These are phyloP conservation scores for Colletotrichum sp. DNA, from an alignment of 2,329 filamentous ascomycete species.

Conservation along the genomic window DNA sequence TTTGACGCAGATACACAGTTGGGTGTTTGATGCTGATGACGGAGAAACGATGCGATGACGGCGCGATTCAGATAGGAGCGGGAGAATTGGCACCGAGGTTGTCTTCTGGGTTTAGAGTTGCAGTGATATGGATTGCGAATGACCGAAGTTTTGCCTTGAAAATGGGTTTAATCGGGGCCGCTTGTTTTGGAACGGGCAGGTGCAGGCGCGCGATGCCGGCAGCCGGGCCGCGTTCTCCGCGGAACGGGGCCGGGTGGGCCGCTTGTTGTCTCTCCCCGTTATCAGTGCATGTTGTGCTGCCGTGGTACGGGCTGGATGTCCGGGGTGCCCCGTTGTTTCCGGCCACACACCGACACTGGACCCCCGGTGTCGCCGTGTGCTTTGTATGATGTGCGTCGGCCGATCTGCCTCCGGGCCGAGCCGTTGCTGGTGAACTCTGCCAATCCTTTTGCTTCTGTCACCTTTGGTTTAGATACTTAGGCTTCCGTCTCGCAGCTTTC, in stretches of 20 bases:
- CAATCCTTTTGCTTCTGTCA: not conserved
- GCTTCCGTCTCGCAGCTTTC: not conserved
- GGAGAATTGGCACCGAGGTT: not conserved
- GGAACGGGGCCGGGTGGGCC: not conserved
- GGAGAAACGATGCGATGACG: accelerated
- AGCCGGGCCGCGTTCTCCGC: not conserved
- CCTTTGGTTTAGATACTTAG: not conserved
- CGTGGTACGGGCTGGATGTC: not conserved
- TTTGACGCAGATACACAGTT: accelerated
- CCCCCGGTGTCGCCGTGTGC: not conserved
- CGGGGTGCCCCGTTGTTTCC: not conserved
- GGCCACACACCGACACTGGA: not conserved
- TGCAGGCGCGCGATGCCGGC: not conserved
- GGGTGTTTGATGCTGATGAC: not conserved
- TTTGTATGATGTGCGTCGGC: not conserved
- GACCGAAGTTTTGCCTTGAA: not conserved
- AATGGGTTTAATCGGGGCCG: not conserved
- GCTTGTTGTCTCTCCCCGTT: not conserved
- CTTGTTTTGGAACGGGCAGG: not conserved
- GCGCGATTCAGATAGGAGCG: not conserved
- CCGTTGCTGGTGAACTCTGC: not conserved
- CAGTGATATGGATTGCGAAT: not conserved
- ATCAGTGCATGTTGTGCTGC: not conserved
- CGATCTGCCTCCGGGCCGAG: not conserved
- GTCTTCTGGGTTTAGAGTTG: not conserved